Evolutionary conservation across 2,329 filamentous ascomycete genomes (phyloP).

Genomic region (Capronia coronata): DNA sequence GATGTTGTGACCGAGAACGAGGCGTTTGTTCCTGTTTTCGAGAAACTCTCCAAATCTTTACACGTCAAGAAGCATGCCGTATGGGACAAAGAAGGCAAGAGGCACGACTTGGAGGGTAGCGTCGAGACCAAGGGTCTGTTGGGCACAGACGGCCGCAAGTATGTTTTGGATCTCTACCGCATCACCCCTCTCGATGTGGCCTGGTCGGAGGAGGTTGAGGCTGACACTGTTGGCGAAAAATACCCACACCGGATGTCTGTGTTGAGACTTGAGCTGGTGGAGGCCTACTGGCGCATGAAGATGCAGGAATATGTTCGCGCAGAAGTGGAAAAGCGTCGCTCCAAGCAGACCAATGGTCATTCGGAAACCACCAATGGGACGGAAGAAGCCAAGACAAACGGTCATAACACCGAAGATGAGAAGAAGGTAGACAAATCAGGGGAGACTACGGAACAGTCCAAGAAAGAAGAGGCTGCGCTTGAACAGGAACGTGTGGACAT

Average conservation of each 20-base stretch:
- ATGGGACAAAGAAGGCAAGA: constrained; percentile 92
- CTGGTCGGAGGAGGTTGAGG: constrained; percentile 73
- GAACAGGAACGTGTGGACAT: constrained; percentile 71
- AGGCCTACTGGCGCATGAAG: constrained; percentile 74
- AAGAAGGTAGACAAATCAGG: constrained; percentile 39
- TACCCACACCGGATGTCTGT: constrained; percentile 98
- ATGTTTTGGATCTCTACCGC: constrained; percentile 93
- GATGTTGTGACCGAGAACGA: constrained; percentile 89
- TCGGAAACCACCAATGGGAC: constrained; percentile 33
- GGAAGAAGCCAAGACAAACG: constrained; percentile 28
- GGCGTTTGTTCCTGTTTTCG: constrained; percentile 74
- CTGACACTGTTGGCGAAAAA: constrained; percentile 47
- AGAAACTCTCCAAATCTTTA: constrained; percentile 82
- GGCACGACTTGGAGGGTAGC: constrained; percentile 86
- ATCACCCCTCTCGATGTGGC: constrained; percentile 84
- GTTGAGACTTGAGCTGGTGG: constrained; percentile 80
- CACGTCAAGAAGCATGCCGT: constrained; percentile 92
- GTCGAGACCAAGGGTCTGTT: constrained; percentile 98
- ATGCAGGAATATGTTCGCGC: constrained; percentile 82
- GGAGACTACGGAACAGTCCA: constrained; percentile 35
- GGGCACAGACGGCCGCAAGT: constrained; percentile 92
- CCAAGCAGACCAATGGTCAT: constrained; percentile 37
- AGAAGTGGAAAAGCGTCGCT: constrained; percentile 62
- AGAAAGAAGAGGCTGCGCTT: constrained; percentile 29
- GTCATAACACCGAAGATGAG: constrained; percentile 28